Evolutionary conservation across 2,329 filamentous ascomycete genomes (phyloP).

Genomic region (Cercospora berteroae): DNA sequence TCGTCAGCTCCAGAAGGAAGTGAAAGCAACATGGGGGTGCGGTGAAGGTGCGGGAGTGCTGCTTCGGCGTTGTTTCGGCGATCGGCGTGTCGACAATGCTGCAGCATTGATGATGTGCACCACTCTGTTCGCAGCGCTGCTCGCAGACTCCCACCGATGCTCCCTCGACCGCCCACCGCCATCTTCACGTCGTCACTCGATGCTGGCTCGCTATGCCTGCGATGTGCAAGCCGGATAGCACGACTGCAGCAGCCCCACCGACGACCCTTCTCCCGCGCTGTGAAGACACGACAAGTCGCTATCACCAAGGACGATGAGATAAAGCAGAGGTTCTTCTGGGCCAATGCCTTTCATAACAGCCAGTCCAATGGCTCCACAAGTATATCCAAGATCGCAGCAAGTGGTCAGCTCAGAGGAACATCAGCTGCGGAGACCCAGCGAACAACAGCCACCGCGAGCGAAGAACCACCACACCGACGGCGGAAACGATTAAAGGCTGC

Average conservation of each 20-base stretch:
- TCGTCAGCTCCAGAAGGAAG: neutral
- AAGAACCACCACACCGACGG: slow-evolving; percentile 32
- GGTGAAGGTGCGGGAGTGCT: neutral
- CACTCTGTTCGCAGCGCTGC: neutral
- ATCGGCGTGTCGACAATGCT: neutral
- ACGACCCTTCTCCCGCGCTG: slow-evolving; percentile 23
- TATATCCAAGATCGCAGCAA: slow-evolving; percentile 6
- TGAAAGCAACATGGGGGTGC: neutral
- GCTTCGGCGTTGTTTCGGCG: neutral
- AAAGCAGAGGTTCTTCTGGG: slow-evolving; percentile 38
- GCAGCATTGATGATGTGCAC: slow-evolving; percentile 7
- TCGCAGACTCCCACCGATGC: neutral
- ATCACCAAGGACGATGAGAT: slow-evolving; percentile 29
- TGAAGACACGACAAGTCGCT: slow-evolving; percentile 27
- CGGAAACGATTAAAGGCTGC: slow-evolving; percentile 38
- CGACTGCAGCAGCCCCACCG: slow-evolving; percentile 19
- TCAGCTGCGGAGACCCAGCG: neutral
- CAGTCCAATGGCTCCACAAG: slow-evolving; percentile 10
- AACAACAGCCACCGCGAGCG: slow-evolving; percentile 11
- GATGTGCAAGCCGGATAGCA: slow-evolving; percentile 31
- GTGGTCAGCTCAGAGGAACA: neutral
- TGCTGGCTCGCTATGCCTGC: slow-evolving; percentile 30
- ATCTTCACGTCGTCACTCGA: slow-evolving; percentile 11
- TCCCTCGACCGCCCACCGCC: slow-evolving; percentile 1
- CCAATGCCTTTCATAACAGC: slow-evolving; percentile 32